Conservation (phyloP, 2,329 filamentous ascomycete genomes). For the Cladophialophora carrionii region DNA sequence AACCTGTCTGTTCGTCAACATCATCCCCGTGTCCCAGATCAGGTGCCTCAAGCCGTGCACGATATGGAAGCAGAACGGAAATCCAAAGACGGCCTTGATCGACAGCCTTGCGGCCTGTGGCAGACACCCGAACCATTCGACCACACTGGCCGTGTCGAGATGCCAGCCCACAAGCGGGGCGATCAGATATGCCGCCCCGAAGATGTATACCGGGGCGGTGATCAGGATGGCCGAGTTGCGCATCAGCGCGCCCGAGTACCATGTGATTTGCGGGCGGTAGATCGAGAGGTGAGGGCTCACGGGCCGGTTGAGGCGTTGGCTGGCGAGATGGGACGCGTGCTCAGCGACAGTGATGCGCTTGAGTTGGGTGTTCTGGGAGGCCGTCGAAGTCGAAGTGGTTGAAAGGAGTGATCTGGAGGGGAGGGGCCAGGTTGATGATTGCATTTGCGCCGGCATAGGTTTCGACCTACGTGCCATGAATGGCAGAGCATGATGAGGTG, state of each 20-base stretch:
- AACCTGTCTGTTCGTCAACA: slow-evolving; percentile 66
- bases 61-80: slow-evolving; percentile 69
- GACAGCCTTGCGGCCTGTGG: slow-evolving; percentile 61
- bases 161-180: slow-evolving; percentile 75
- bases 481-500: background rate
- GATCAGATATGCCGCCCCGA: slow-evolving; percentile 76
- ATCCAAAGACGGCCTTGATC: slow-evolving; percentile 62
- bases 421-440: too few relatives aligned
- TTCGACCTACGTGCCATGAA: background rate
- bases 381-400: background rate
- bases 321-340: slow-evolving; percentile 67
- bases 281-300: slow-evolving; percentile 81
- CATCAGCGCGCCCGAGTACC: slow-evolving; percentile 74
- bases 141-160: slow-evolving; percentile 65
- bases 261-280: slow-evolving; percentile 86
- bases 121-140: slow-evolving; percentile 65
- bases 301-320: slow-evolving; percentile 79
- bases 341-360: slow-evolving; percentile 54
- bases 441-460: too few relatives aligned
- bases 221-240: slow-evolving; percentile 77
- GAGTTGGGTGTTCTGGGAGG: background rate
- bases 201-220: slow-evolving; percentile 75
- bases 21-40: slow-evolving; percentile 67
- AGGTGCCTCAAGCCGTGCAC: slow-evolving; percentile 72
- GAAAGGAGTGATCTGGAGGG: background rate